These are phyloP conservation scores for Aspergillus jensenii DNA, from an alignment of 2,329 filamentous ascomycete species.

Conservation along the genomic window DNA sequence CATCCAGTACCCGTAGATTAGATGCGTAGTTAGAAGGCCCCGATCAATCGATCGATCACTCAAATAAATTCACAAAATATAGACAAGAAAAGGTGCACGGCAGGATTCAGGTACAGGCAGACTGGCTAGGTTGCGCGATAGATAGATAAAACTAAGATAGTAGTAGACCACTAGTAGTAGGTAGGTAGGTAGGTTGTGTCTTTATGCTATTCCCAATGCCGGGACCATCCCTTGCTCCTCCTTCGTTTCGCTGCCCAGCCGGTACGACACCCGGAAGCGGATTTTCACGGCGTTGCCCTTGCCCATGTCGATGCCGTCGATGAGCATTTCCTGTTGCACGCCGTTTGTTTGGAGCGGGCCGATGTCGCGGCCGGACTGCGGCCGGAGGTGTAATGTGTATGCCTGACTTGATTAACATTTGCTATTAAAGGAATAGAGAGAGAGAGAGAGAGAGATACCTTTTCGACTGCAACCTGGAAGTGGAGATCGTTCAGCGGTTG, in stretches of 20 bases:
- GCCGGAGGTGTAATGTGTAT: constrained; percentile 76
- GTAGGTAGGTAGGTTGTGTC: too few relatives aligned
- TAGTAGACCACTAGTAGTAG: background rate
- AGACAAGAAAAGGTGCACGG: constrained; percentile 5
- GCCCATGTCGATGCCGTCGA: constrained; percentile 70
- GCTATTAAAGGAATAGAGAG: background rate
- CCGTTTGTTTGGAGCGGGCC: constrained; percentile 70
- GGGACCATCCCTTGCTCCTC: constrained; percentile 84
- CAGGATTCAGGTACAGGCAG: background rate
- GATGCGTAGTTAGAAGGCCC: background rate
- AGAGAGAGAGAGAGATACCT: constrained; percentile 54
- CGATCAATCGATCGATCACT: background rate
- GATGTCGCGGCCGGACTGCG: constrained; percentile 78
- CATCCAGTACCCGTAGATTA: background rate
- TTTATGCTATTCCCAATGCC: constrained; percentile 70
- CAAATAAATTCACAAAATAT: constrained; percentile 3
- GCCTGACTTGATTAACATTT: constrained; percentile 54
- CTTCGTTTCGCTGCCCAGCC: constrained; percentile 60
- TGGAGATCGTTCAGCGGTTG: constrained; percentile 75
- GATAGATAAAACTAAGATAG: background rate
- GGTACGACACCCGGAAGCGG: constrained; percentile 84
- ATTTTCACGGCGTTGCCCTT: constrained; percentile 83
- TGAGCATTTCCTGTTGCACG: constrained; percentile 76
- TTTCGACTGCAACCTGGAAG: constrained; percentile 91
- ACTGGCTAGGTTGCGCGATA: background rate